phyloP scores from a whole-genome alignment of 257 asterid species.

The Nicotiana obtusifolia region DNA sequence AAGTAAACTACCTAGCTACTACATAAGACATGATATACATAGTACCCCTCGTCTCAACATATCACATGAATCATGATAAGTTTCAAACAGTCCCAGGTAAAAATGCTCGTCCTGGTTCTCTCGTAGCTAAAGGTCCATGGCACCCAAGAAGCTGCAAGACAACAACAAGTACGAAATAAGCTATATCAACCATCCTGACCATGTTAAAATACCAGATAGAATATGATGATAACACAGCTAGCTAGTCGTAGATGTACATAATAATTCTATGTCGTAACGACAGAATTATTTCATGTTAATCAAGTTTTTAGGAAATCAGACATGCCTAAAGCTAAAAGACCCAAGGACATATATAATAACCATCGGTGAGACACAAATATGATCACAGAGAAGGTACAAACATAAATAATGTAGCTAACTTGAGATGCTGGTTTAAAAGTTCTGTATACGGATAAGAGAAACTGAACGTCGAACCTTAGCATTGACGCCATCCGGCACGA shows the following conservation, averaged over 20 bases:
- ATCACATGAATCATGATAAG: not conserved
- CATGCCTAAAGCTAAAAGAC: too few species aligned
- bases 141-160: constrained; percentile 33
- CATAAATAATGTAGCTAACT: too few species aligned
- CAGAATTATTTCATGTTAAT: too few species aligned
- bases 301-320: too few species aligned
- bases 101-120: constrained; percentile 30
- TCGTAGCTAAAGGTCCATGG: constrained; percentile 26
- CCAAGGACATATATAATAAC: too few species aligned
- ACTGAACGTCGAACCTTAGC: constrained; percentile 26
- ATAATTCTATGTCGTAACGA: too few species aligned
- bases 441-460: too few species aligned
- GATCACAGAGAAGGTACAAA: too few species aligned
- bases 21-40: not conserved
- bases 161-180: not conserved
- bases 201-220: not conserved
- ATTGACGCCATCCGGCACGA: constrained; percentile 28
- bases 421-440: not conserved
- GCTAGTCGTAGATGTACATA: not conserved
- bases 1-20: not conserved
- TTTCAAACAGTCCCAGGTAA: constrained; percentile 16
- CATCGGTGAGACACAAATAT: too few species aligned
- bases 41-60: not conserved
- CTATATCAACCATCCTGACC: not conserved
- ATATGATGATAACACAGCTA: not conserved